Base-by-base conservation (phyloP, 768 basidiomycete genomes). In the Exsudoporus frostii region DNA sequence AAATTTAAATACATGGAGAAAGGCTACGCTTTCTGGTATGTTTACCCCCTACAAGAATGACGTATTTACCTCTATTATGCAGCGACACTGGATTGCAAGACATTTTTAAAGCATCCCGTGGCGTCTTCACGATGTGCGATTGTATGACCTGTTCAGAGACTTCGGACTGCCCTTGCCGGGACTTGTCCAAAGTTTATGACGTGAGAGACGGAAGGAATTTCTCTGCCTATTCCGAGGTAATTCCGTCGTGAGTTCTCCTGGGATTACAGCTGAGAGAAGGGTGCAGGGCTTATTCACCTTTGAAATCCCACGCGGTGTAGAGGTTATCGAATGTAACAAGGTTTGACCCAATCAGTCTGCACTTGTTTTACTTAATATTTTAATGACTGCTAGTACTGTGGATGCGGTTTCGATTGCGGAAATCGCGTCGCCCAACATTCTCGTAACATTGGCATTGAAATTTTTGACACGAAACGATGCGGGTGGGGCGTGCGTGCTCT, bases 401-500 rank as follows among this genome's bases (percentile, higher is more conserved):
- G 41, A 7, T 86, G 84, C 53, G 63, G 58, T 30, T 32, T 37
- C 9, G 57, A 48, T 4, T 89, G 86, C 58, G 68, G 58, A 3
- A 88, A 88, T 58, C 80, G 85, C 20, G 79, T 86, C 7, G 80
- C 79, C 3, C 87, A 88, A 55, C 67, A 55, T 25, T 79, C 85
- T 7, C 76, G 87, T 25, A 71, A 80, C 41, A 56, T 83, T 11
- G 73, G 79, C 3, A 73, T 89, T 9, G 80, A 87, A 56, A 66
- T 89, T n/a, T 88, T 88, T 75, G 80, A 84, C 56, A 88, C 86
- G 0, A 34, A 49, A 5, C 62, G 70, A 19, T 71, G 78, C 50
- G 87, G 87, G 4, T 89, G 85, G 86, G 86, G 87, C 7, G 85
- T 78, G 3, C 74, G 84, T n/a, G 66, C 81, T 0, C 58, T 74